Evolutionary conservation across 2,329 filamentous ascomycete species (phyloP).

Genomic region (Apiospora aurea): DNA sequence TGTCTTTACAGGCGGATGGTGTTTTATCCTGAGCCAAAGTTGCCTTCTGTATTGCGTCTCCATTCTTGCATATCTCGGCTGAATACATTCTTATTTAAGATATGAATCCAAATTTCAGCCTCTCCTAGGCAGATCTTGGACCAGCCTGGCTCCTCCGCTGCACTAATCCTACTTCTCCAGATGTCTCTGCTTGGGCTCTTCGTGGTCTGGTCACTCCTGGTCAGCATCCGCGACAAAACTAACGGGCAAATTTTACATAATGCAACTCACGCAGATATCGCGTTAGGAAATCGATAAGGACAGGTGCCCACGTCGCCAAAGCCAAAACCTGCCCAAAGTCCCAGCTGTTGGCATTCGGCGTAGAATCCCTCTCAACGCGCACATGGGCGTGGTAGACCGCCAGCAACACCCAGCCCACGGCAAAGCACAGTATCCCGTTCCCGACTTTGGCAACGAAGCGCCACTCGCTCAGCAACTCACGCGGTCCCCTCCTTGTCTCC

Average conservation of each 20-base stretch:
- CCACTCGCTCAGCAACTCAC: conserved; percentile 17
- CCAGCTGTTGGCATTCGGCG: conserved; percentile 37
- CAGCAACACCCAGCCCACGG: conserved; percentile 40
- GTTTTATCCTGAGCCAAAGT: too few species aligned
- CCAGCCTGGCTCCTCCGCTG: too few species aligned
- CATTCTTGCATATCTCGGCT: too few species aligned
- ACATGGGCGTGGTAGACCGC: conserved; percentile 39
- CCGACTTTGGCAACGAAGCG: conserved; percentile 27
- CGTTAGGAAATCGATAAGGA: conserved; percentile 23
- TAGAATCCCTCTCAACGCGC: conserved; percentile 23
- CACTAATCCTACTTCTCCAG: too few species aligned
- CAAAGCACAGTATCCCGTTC: conserved; percentile 31
- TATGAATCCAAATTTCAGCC: too few species aligned
- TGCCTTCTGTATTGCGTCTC: too few species aligned
- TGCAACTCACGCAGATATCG: neutral
- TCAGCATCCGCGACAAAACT: neutral
- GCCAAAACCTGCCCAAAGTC: conserved; percentile 43
- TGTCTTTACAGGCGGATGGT: too few species aligned
- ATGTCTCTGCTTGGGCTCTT: too few species aligned
- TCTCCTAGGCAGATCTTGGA: too few species aligned
- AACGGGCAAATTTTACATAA: too few species aligned
- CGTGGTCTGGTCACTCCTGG: neutral
- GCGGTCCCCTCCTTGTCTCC: neutral
- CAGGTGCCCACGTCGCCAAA: conserved; percentile 40
- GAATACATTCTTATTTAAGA: too few species aligned